Conservation (phyloP, 441 rosid species). For the Adansonia madagascariensis region DNA sequence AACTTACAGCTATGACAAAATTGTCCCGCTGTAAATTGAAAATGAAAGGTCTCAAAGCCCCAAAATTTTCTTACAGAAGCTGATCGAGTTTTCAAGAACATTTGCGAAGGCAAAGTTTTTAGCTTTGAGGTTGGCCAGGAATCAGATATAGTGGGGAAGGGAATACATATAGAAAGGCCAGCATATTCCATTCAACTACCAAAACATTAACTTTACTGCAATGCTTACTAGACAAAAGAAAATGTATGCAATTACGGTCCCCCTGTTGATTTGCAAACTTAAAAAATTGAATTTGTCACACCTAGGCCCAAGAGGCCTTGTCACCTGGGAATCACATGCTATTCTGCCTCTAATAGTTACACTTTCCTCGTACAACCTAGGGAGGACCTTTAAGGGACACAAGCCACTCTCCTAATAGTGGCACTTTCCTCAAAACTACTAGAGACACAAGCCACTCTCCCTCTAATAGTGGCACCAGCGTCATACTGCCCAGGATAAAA, state of each 20-base stretch:
- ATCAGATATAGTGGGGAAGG: neutral
- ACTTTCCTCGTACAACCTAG: no score
- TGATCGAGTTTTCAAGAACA: neutral
- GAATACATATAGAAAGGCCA: neutral
- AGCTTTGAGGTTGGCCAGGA: neutral
- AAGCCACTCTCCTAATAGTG: no score
- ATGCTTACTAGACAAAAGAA: conserved; percentile 5
- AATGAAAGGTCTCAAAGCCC: neutral
- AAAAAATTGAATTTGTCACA: neutral
- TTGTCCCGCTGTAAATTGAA: neutral
- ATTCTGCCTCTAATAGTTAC: no score
- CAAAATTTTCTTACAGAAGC: neutral
- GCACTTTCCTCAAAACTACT: no score
- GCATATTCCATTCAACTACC: neutral
- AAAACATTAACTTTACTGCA: neutral
- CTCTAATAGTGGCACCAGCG: no score
- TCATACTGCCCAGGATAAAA: no score
- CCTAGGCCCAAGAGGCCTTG: no score
- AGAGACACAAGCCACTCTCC: no score
- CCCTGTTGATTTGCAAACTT: neutral
- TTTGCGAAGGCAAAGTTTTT: neutral
- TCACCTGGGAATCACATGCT: no score
- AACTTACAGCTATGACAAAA: neutral
- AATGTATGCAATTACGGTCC: neutral
- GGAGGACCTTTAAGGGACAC: no score